Conservation (phyloP, 805 yeast genomes). For the Metschnikowia lachancei region DNA sequence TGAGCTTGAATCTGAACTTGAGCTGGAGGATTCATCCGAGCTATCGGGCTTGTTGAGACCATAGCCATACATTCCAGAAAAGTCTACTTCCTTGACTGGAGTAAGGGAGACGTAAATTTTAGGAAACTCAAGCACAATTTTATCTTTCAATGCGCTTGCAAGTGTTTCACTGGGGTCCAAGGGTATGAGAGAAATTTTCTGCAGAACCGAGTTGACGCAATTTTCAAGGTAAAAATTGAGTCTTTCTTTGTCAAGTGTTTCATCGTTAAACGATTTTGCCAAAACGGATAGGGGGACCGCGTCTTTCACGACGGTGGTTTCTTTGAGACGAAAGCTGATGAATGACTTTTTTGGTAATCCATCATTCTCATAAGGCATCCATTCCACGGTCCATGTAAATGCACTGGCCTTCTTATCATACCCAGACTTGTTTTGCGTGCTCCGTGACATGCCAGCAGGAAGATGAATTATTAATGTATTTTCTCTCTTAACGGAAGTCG, state of each 20-base stretch:
- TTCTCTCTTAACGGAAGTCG: conserved; percentile 43
- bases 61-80: conserved; percentile 2
- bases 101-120: conserved; percentile 49
- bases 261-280: conserved; percentile 15
- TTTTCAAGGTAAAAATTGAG: conserved; percentile 34
- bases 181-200: conserved; percentile 30
- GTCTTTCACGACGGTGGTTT: conserved; percentile 32
- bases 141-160: conserved; percentile 50
- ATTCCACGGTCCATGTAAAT: conserved; percentile 80
- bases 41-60: conserved; percentile 22
- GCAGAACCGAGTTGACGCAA: conserved; percentile 23
- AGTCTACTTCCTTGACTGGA: conserved; percentile 1
- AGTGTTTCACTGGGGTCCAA: conserved; percentile 38
- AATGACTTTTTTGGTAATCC: conserved; percentile 31
- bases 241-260: conserved; percentile 25
- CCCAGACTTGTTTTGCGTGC: conserved; percentile 60
- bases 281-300: conserved; percentile 42
- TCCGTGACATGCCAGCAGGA: conserved; percentile 75
- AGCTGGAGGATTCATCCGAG: conserved; percentile 5
- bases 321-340: conserved; percentile 45
- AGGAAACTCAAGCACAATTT: conserved; percentile 74
- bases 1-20: conserved; percentile 1
- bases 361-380: conserved; percentile 46
- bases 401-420: conserved; percentile 61
- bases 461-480: conserved; percentile 63